These are phyloP conservation scores for Lichina pygmaea DNA, from an alignment of 495 filamentous ascomycete genomes.

Conservation along the genomic window DNA sequence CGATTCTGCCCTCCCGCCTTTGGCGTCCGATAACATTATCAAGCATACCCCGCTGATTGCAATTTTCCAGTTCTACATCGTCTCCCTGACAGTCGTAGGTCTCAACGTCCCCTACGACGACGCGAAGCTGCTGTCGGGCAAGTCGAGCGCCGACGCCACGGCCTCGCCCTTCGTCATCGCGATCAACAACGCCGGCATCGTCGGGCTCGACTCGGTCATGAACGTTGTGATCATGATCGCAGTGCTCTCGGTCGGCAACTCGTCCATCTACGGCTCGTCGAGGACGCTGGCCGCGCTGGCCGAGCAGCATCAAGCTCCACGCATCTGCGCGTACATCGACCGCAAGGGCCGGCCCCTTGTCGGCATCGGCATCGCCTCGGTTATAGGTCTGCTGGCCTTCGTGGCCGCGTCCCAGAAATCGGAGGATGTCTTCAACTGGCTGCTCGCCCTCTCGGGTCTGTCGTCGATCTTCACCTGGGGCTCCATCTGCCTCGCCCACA, in stretches of 20 bases:
- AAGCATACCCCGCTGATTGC: neutral
- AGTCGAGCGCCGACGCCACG: slow-evolving; percentile 30
- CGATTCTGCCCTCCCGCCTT: neutral
- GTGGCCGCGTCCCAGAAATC: slow-evolving; percentile 40
- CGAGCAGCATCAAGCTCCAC: slow-evolving; percentile 60
- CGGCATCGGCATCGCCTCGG: slow-evolving; percentile 39
- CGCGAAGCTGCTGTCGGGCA: slow-evolving; percentile 23
- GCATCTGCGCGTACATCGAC: slow-evolving; percentile 56
- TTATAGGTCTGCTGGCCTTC: slow-evolving; percentile 52
- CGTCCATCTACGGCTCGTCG: slow-evolving; percentile 64
- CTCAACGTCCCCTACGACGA: slow-evolving; percentile 49
- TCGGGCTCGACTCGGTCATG: slow-evolving; percentile 55
- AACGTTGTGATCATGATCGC: slow-evolving; percentile 77
- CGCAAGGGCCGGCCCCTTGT: slow-evolving; percentile 56
- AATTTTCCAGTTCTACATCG: slow-evolving; percentile 35
- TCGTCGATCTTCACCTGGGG: slow-evolving; percentile 87
- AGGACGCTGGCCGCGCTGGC: slow-evolving; percentile 68
- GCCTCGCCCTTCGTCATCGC: slow-evolving; percentile 81
- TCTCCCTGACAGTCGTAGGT: slow-evolving; percentile 46
- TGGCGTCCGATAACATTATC: slow-evolving; percentile 7
- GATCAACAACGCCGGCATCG: slow-evolving; percentile 54
- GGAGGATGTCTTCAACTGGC: slow-evolving; percentile 51
- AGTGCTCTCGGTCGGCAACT: slow-evolving; percentile 70
- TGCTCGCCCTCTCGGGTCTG: slow-evolving; percentile 70
- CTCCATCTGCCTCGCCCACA: slow-evolving; percentile 67